Evolutionary conservation across 2,329 filamentous ascomycete genomes (phyloP), one percentile per base, ranked within the genome.

Genomic region (Penicillium nordicum): DNA sequence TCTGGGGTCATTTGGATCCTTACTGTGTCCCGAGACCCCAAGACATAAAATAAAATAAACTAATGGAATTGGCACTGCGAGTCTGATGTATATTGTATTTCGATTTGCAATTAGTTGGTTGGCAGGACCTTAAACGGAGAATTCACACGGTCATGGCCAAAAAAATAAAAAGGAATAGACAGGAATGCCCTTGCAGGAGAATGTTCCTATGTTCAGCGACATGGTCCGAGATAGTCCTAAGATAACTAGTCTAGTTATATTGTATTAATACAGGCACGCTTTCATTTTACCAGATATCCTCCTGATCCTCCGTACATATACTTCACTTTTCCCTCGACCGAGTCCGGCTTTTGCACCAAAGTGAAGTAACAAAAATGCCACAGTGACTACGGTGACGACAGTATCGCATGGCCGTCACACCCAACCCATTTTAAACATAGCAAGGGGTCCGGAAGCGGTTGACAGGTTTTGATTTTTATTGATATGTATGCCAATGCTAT

Each of bases 361-460:
- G 7, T 23, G 2, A 42, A 23, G 41, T 29, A 6, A 29, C n/a
- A 29, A 30, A 42, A 53, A 48, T 57, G 23, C 36, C 25, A 53
- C 29, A 9, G 36, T 43, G 18, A 25, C 48, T 21, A 46, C 7
- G 4, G 41, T 54, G 55, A 57, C 50, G 55, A 48, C 36, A 59
- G 12, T 48, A 55, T 55, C 52, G 52, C 52, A 50, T 50, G 52
- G 52, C 47, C 36, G 47, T 58, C 40, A 37, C 47, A 58, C 44
- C 44, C 36, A 48, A 50, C 9, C 34, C 52, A 49, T 42, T 43
- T 40, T 43, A 46, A 40, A 30, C 18, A 52, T 58, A 55, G 51
- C 56, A 62, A 62, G 61, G 62, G 54, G 57, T 55, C 63, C 63
- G 62, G 43, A 65, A 64, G 37, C 61, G 55, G 62, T 56, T 52